phyloP scores from a whole-genome alignment of 2,329 filamentous ascomycete genomes.

The Penicillium sp. region DNA sequence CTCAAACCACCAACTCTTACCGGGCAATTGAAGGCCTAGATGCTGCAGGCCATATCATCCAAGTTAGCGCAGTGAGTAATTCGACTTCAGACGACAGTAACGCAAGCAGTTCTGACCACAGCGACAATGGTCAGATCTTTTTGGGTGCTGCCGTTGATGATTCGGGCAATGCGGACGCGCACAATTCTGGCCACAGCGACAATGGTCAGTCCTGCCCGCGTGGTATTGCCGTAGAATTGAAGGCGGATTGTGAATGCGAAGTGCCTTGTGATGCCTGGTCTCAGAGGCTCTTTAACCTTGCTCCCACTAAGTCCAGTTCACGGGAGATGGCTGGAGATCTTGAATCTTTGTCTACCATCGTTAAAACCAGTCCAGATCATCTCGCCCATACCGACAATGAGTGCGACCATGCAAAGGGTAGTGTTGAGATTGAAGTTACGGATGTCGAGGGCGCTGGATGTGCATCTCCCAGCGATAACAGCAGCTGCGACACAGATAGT shows the following conservation, averaged over 20 bases:
- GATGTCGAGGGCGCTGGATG: background rate
- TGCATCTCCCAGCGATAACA: background rate
- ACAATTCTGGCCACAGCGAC: background rate
- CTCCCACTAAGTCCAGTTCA: background rate
- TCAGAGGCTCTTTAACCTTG: background rate
- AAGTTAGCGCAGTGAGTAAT: conserved; percentile 5
- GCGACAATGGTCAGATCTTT: conserved; percentile 1
- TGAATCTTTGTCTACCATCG: background rate
- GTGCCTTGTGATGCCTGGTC: background rate
- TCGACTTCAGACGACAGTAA: background rate
- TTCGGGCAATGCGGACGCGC: background rate
- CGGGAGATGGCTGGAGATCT: background rate
- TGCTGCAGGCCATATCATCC: background rate
- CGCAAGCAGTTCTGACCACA: background rate
- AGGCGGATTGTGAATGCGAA: background rate
- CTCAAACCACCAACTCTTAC: background rate
- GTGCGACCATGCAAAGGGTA: background rate
- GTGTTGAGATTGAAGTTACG: background rate
- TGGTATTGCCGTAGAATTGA: background rate
- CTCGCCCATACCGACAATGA: background rate
- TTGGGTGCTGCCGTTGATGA: background rate
- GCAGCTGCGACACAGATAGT: background rate
- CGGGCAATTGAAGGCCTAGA: conserved; percentile 10
- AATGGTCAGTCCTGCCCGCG: background rate
- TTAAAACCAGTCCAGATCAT: background rate